These are phyloP conservation scores for Vicia faba DNA, from an alignment of 306 rosid genomes.

Conservation along the genomic window DNA sequence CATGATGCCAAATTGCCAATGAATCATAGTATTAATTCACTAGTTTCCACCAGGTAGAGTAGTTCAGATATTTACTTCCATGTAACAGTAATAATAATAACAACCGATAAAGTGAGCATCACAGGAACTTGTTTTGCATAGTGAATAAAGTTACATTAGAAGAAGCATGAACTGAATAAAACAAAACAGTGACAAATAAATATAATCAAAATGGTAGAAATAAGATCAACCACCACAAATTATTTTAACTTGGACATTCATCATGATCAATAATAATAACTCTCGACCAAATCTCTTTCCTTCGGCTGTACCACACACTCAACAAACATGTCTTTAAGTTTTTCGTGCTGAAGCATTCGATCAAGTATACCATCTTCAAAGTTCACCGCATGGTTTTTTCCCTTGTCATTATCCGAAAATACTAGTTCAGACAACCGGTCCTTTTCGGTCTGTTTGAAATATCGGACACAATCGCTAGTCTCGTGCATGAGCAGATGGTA, in stretches of 20 bases:
- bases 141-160: constrained; percentile 13
- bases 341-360: constrained; percentile 28
- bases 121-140: neutral
- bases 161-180: neutral
- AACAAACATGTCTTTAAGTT: constrained; percentile 41
- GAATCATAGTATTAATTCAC: no score
- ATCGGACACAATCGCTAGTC: constrained; percentile 32
- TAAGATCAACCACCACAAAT: neutral
- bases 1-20: no score
- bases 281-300: constrained; percentile 26
- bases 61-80: no score
- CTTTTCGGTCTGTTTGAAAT: constrained; percentile 38
- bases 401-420: constrained; percentile 31
- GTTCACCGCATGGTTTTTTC: neutral
- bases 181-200: neutral
- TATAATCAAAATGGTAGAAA: constrained; percentile 14
- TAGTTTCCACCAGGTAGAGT: no score
- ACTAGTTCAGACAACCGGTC: constrained; percentile 42
- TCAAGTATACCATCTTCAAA: constrained; percentile 42
- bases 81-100: no score
- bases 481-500: constrained; percentile 41
- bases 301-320: constrained; percentile 17
- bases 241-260: no score
- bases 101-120: no score
- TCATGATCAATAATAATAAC: neutral